Percentiles rank a stretch among this genome's conserved stretches.
phyloP scores from a whole-genome alignment of 495 filamentous ascomycete genomes.

The Trichoderma reesei region DNA sequence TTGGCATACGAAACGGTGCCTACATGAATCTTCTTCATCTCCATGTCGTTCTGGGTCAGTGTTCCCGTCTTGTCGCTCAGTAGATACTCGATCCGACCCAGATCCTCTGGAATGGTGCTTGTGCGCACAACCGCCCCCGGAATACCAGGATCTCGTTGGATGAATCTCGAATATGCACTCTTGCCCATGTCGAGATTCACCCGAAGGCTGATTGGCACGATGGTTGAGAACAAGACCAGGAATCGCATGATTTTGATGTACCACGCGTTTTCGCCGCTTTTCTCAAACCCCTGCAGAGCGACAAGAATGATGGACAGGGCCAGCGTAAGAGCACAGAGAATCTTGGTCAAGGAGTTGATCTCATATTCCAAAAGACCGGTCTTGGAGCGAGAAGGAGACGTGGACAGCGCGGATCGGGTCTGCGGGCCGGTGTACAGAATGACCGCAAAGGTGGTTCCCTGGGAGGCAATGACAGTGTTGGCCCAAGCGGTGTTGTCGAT shows the following conservation, averaged over 20 bases:
- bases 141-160: slow-evolving; percentile 83
- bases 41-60: slow-evolving; percentile 97
- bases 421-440: slow-evolving; percentile 93
- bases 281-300: slow-evolving; percentile 69
- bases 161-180: slow-evolving; percentile 89
- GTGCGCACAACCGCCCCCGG: slow-evolving; percentile 88
- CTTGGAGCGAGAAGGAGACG: slow-evolving; percentile 82
- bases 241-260: slow-evolving; percentile 94
- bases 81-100: slow-evolving; percentile 92
- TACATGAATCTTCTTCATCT: slow-evolving; percentile 96
- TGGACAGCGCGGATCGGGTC: slow-evolving; percentile 89
- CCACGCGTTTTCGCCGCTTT: slow-evolving; percentile 57
- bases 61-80: slow-evolving; percentile 97
- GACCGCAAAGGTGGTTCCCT: slow-evolving; percentile 74
- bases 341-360: slow-evolving; percentile 97
- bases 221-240: slow-evolving; percentile 95
- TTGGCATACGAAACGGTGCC: slow-evolving; percentile 96
- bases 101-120: slow-evolving; percentile 93
- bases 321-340: slow-evolving; percentile 81
- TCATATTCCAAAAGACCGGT: slow-evolving; percentile 89
- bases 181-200: slow-evolving; percentile 98
- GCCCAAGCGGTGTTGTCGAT: slow-evolving; percentile 99
- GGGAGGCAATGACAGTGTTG: slow-evolving; percentile 92
- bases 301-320: slow-evolving; percentile 84
- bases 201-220: slow-evolving; percentile 91